These are phyloP conservation scores for Pelargonium fulgidum DNA, from an alignment of 441 rosid species.

Conservation along the genomic window DNA sequence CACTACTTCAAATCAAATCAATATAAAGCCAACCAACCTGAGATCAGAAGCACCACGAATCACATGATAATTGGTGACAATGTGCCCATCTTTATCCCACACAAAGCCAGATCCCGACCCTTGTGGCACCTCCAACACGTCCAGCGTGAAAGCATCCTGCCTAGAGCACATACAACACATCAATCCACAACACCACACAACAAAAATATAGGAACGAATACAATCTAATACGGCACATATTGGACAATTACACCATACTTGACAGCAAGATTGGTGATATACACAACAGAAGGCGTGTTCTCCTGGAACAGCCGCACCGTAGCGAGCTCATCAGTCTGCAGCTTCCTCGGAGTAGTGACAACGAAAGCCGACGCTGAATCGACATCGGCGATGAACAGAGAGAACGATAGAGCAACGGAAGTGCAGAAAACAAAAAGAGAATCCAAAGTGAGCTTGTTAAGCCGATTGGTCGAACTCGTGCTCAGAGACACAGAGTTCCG, in stretches of 20 bases:
- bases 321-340: conserved; percentile 84
- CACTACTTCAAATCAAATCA: background rate
- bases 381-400: conserved; percentile 48
- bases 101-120: conserved; percentile 97
- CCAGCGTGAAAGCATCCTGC: conserved; percentile 94
- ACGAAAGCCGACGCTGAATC: conserved; percentile 68
- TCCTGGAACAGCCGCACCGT: conserved; percentile 86
- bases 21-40: conserved; percentile 40
- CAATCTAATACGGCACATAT: background rate
- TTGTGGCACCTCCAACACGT: conserved; percentile 92
- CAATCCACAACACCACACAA: background rate
- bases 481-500: background rate
- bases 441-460: conserved; percentile 26
- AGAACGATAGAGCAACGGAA: conserved; percentile 63
- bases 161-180: conserved; percentile 33
- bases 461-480: background rate
- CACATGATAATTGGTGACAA: conserved; percentile 93
- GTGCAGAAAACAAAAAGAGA: conserved; percentile 58
- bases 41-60: conserved; percentile 98
- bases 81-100: conserved; percentile 78
- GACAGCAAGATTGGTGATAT: conserved; percentile 88
- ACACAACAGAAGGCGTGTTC: conserved; percentile 94
- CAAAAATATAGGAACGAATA: background rate
- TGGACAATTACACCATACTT: conserved; percentile 32
- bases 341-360: conserved; percentile 57